A percentile compares a stretch with the other conserved stretches of the same genome.
phyloP scores from a whole-genome alignment of 306 rosid species.

The Acacia acuminata region DNA sequence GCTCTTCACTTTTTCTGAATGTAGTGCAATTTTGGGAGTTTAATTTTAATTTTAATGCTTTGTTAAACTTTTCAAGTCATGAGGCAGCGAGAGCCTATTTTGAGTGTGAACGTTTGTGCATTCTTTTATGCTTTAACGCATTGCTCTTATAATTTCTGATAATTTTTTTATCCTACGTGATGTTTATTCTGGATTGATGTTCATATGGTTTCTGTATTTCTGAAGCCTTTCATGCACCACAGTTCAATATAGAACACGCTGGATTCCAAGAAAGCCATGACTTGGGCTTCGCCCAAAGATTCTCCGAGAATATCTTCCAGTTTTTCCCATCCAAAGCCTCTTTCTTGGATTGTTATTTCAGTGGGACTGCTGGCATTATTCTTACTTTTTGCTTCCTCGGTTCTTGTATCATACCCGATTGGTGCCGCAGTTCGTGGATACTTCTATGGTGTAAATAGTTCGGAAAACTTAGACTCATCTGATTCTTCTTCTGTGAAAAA shows the following conservation, averaged over 20 bases:
- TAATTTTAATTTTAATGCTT: conserved; percentile 6
- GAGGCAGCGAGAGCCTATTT: background rate
- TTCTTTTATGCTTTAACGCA: background rate
- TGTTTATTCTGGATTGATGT: background rate
- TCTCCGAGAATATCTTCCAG: conserved; percentile 56
- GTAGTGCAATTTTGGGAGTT: conserved; percentile 18
- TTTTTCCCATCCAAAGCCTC: conserved; percentile 61
- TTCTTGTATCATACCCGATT: conserved; percentile 65
- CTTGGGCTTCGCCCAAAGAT: conserved; percentile 61
- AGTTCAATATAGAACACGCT: conserved; percentile 34
- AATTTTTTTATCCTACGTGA: conserved; percentile 8
- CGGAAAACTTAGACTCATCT: conserved; percentile 42
- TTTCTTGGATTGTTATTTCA: conserved; percentile 71
- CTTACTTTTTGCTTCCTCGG: conserved; percentile 64
- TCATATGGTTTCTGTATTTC: background rate
- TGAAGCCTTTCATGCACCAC: conserved; percentile 26
- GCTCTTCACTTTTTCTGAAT: background rate
- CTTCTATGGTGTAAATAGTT: conserved; percentile 60
- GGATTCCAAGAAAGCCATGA: conserved; percentile 57
- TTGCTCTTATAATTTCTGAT: conserved; percentile 1
- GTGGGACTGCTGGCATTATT: conserved; percentile 76
- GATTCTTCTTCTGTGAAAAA: conserved; percentile 29
- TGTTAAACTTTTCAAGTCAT: background rate
- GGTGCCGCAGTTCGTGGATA: conserved; percentile 68
- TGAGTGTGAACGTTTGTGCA: background rate